Evolutionary conservation across 1,284 basidiomycete genomes (phyloP).

Genomic region (Fomitiporia mediterranea): DNA sequence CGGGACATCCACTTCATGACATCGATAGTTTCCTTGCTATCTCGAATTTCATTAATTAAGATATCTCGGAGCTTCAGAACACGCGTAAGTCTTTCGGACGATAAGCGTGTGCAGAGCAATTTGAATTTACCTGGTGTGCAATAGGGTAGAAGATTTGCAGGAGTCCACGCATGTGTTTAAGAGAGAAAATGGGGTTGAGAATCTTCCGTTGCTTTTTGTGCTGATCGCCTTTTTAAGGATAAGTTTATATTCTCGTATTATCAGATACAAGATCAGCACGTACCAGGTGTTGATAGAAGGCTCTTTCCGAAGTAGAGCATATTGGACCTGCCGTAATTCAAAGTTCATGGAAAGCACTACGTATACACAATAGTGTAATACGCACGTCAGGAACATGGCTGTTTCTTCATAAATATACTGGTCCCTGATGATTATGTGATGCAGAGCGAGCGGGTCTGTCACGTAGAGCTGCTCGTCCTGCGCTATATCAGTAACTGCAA

Average conservation of each 20-base stretch:
- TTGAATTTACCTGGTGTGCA: slow-evolving; percentile 23
- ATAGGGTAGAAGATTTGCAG: slow-evolving; percentile 29
- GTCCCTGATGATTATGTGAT: slow-evolving; percentile 31
- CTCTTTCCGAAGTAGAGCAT: slow-evolving; percentile 20
- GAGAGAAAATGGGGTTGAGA: slow-evolving; percentile 31
- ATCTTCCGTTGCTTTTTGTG: slow-evolving; percentile 29
- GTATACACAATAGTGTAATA: not conserved
- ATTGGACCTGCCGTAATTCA: slow-evolving; percentile 5
- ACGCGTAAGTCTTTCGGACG: not conserved
- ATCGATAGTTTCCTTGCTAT: slow-evolving; percentile 27
- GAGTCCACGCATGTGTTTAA: slow-evolving; percentile 27
- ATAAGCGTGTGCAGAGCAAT: not conserved
- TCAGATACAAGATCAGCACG: not conserved
- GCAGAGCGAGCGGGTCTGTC: slow-evolving; percentile 26
- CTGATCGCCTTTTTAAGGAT: slow-evolving; percentile 22
- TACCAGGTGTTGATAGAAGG: slow-evolving; percentile 21
- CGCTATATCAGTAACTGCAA: not conserved
- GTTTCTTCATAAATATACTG: slow-evolving; percentile 29
- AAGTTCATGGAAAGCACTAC: not conserved
- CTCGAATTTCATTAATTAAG: slow-evolving; percentile 18
- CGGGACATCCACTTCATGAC: slow-evolving; percentile 33
- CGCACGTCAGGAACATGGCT: slow-evolving; percentile 23
- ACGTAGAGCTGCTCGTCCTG: slow-evolving; percentile 22
- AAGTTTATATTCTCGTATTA: not conserved
- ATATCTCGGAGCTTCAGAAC: slow-evolving; percentile 23